Conservation (phyloP, 1,139 yeast genomes). For the Torulaspora globosa region DNA sequence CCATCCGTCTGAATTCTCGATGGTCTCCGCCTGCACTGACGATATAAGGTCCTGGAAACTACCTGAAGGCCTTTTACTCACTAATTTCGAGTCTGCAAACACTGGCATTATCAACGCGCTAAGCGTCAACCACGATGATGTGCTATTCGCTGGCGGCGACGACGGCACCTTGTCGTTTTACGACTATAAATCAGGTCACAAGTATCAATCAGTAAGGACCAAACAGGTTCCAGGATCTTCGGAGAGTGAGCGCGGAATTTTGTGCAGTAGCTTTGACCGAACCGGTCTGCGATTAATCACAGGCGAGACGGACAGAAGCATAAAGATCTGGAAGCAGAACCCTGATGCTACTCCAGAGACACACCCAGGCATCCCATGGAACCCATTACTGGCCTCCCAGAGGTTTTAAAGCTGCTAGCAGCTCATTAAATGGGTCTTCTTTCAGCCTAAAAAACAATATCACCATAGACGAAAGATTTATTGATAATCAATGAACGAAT, state of each 20-base stretch:
- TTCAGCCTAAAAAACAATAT: background rate
- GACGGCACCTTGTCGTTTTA: constrained; percentile 73
- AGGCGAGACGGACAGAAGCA: constrained; percentile 85
- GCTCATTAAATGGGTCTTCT: background rate
- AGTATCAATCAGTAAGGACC: constrained; percentile 53
- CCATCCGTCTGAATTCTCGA: constrained; percentile 70
- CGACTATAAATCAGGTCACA: constrained; percentile 70
- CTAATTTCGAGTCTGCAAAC: constrained; percentile 46
- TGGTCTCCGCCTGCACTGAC: constrained; percentile 79
- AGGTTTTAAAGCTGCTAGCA: constrained; percentile 22
- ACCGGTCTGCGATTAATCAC: constrained; percentile 79
- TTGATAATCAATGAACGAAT: background rate
- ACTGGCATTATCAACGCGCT: constrained; percentile 65
- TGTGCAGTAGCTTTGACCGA: constrained; percentile 70
- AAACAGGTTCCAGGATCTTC: constrained; percentile 65
- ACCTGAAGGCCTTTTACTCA: constrained; percentile 71
- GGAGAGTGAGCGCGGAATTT: constrained; percentile 63
- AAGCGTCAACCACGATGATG: constrained; percentile 60
- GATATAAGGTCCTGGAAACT: constrained; percentile 78
- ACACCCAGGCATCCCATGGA: constrained; percentile 49
- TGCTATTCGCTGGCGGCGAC: constrained; percentile 78
- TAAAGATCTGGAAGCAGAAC: constrained; percentile 75
- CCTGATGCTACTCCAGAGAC: constrained; percentile 44
- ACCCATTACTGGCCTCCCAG: constrained; percentile 37
- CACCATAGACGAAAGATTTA: background rate